A percentile compares a stretch with the other conserved stretches of the same genome.
Conservation (phyloP, 2,329 filamentous ascomycete species). For the Xylaria sp. region DNA sequence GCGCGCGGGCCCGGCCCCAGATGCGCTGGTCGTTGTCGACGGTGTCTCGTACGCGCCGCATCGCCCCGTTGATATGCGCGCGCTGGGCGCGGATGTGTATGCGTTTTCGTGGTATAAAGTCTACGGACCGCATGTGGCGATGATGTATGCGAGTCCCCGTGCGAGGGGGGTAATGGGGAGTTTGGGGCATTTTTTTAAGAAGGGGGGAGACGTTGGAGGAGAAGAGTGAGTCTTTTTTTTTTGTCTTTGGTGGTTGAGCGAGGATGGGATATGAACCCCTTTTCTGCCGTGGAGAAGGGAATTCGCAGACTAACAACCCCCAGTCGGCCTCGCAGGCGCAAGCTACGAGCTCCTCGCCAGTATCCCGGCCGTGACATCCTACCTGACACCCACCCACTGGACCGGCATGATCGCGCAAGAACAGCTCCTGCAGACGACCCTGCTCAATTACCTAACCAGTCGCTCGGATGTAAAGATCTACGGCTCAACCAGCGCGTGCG, state of each 20-base stretch:
- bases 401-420: conserved; percentile 53
- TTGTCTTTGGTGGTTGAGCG: too few relatives aligned
- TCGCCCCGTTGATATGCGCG: conserved; percentile 61
- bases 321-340: conserved; percentile 46
- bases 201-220: conserved; percentile 50
- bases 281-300: too few relatives aligned
- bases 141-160: conserved; percentile 58
- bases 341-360: conserved; percentile 65
- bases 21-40: conserved; percentile 65
- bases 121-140: conserved; percentile 69
- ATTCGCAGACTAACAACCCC: neutral
- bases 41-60: conserved; percentile 74
- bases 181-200: conserved; percentile 56
- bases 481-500: conserved; percentile 48
- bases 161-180: conserved; percentile 53
- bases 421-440: conserved; percentile 49
- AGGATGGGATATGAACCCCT: too few relatives aligned
- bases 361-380: conserved; percentile 56
- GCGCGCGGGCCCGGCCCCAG: conserved; percentile 35
- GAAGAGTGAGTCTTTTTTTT: conserved; percentile 36
- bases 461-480: conserved; percentile 52
- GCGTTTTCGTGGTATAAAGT: conserved; percentile 80
- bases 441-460: conserved; percentile 54
- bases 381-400: conserved; percentile 52
- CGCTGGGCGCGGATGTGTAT: conserved; percentile 68